Conservation (phyloP, 2,329 filamentous ascomycete species). For the Apiospora arundinis region DNA sequence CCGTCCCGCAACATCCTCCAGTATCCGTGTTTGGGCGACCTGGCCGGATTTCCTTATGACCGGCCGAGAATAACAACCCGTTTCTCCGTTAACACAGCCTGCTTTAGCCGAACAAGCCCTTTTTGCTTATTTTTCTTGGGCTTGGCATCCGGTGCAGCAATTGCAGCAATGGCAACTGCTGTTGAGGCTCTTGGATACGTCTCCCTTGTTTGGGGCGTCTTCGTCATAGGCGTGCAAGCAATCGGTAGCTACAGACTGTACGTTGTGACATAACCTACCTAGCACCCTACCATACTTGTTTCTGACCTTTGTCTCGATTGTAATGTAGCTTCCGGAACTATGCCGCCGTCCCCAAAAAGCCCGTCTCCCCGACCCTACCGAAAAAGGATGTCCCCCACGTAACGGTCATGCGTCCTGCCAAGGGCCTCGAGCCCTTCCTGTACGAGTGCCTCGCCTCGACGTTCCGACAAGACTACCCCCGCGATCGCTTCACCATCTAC, state of each 20-base stretch:
- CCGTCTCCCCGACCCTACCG: conserved; percentile 57
- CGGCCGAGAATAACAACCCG: background rate
- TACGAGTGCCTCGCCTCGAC: conserved; percentile 92
- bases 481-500: conserved; percentile 75
- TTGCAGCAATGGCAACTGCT: conserved; percentile 36
- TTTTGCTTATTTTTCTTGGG: conserved; percentile 3
- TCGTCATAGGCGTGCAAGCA: conserved; percentile 59
- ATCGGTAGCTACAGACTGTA: conserved; percentile 65
- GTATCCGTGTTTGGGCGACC: background rate
- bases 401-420: conserved; percentile 91
- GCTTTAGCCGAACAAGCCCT: conserved; percentile 23
- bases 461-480: conserved; percentile 82
- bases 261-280: conserved; percentile 5
- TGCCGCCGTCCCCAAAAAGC: conserved; percentile 54
- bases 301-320: conserved; percentile 15
- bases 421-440: conserved; percentile 86
- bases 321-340: conserved; percentile 58
- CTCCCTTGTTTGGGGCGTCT: conserved; percentile 59
- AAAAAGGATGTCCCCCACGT: conserved; percentile 73
- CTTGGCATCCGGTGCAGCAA: conserved; percentile 5
- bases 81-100: background rate
- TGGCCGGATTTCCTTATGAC: conserved; percentile 4
- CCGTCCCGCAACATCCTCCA: background rate
- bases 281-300: background rate
- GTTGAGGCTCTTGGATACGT: conserved; percentile 47